Base-by-base conservation (phyloP, 2,329 filamentous ascomycete genomes). In the Penicillium expansum region DNA sequence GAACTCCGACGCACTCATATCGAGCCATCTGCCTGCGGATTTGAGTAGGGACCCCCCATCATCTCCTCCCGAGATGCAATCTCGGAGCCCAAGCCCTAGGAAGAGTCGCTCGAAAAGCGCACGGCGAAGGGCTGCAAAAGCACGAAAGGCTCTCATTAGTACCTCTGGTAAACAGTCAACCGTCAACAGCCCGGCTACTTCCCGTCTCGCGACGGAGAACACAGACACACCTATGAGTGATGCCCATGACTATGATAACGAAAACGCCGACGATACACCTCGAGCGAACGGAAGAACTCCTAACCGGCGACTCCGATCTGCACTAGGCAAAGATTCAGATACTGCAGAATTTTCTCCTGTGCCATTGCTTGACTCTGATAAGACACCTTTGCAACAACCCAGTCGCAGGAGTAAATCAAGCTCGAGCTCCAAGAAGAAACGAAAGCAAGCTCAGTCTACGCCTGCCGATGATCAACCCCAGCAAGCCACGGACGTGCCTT, bases 11-110 rank as follows among this genome's bases (percentile, higher is more conserved):
- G 60, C 70, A 18, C 49, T 35, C 11, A 32, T 13, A 18, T 44
- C 22, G 16, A 35, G 11, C 10, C 29, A 45, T 3, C 10, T n/a
- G 14, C 20, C 11, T 45, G 16, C 13, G 7, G 49, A 35, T 22
- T 24, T 20, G 29, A 39, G 62, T 10, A 47, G 57, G 18, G 73
- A 75, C 45, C 63, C 67, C 37, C 71, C 70, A 14, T 76, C 74
- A 6, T 76, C 74, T 6, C 72, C 74, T 8, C 74, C 74, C 4
- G 67, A 71, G 37, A 53, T 69, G 1, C 58, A 56, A 22, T 65
- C 65, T 1, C 60, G 58, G 5, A 67, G 61, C 52, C 63, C 64
- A 13, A 68, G 66, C 35, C 60, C 65, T 20, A 49, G 50, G 18
- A 66, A 62, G 41, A 39, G n/a, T 16, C 52, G 54, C 18, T 33